Percentiles rank a stretch among this genome's conserved stretches.
phyloP scores from a whole-genome alignment of 2,329 filamentous ascomycete genomes.

The Diatrype stigma region DNA sequence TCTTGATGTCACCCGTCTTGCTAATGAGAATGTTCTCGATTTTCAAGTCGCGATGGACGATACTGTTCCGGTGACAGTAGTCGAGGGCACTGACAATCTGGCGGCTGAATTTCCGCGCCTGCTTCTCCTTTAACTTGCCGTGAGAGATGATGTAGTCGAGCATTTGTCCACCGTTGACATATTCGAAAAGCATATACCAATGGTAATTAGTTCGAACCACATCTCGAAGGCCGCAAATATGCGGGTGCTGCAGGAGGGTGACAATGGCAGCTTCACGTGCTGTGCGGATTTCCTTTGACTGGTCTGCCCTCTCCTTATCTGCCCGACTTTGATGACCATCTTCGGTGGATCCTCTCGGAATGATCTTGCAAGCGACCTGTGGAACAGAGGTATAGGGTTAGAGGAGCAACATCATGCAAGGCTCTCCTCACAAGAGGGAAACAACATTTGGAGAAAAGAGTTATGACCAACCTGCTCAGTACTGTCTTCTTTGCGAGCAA shows the following conservation, averaged over 20 bases:
- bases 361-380: constrained; percentile 94
- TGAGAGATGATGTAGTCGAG: constrained; percentile 99
- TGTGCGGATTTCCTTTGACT: constrained; percentile 93
- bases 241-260: constrained; percentile 87
- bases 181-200: constrained; percentile 99
- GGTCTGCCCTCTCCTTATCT: constrained; percentile 85
- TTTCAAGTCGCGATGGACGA: constrained; percentile 95
- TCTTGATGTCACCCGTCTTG: constrained; percentile 98
- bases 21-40: constrained; percentile 99
- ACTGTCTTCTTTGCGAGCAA: constrained; percentile 84
- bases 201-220: constrained; percentile 95
- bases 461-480: constrained; percentile 76
- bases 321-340: constrained; percentile 69
- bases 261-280: constrained; percentile 95
- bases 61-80: constrained; percentile 97
- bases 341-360: constrained; percentile 83
- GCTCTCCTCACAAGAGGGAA: neutral
- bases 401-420: neutral
- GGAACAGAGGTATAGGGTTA: constrained; percentile 3
- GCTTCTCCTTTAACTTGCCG: constrained; percentile 95
- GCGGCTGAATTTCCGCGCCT: constrained; percentile 93
- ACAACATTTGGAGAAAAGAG: constrained; percentile 2
- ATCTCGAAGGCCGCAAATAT: constrained; percentile 93
- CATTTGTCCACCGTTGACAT: constrained; percentile 98
- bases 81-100: constrained; percentile 96